Base-by-base conservation (phyloP, 2,329 filamentous ascomycete genomes). In the Leptographium flavum region DNA sequence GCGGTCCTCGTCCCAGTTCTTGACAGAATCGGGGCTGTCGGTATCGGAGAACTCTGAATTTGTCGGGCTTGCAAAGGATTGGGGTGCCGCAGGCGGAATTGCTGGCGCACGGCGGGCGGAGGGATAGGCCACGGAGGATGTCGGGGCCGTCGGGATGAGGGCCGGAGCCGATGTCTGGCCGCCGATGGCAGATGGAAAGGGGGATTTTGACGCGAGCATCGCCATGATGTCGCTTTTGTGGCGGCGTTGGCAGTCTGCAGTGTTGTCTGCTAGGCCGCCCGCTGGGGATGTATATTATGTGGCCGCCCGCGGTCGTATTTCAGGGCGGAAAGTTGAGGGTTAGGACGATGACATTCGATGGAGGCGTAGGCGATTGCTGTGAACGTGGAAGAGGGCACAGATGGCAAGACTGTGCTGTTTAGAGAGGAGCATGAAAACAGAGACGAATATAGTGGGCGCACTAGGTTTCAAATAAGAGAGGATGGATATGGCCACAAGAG, bases 1-100 rank as follows among this genome's bases (percentile, higher is more conserved):
- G 53, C 80, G 80, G 53, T 88, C 83, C 66, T 96, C 92, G 58
- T 90, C 82, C 90, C 90, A 96, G 61, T 74, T 82, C 74, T 81
- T 82, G 53, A 84, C 78, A 5, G 81, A 78, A 56, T 87, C 82
- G 44, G 83, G 74, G 28, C 76, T 76, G 53, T 90, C 86, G 55
- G 75, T 73, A 53, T 94, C 87, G 22, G 86, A 92, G 63, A 94
- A 94, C 54, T 94, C 87, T 25, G 87, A 94, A 58, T 93, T 86
- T 52, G 87, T 94, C 38, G 88, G 87, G 59, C 86, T 94, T 36
- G 78, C 75, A 58, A 83, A 90, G 37, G 64, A 65, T 49, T 81
- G 74, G 48, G 69, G 67, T 7, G 47, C 13, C 17, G 68, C 55
- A 23, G 64, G 61, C 39, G 68, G 65, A 52, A 73, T 63, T 31